These are phyloP conservation scores for Eutypella sp. DNA, from an alignment of 2,329 filamentous ascomycete species.

Conservation along the genomic window DNA sequence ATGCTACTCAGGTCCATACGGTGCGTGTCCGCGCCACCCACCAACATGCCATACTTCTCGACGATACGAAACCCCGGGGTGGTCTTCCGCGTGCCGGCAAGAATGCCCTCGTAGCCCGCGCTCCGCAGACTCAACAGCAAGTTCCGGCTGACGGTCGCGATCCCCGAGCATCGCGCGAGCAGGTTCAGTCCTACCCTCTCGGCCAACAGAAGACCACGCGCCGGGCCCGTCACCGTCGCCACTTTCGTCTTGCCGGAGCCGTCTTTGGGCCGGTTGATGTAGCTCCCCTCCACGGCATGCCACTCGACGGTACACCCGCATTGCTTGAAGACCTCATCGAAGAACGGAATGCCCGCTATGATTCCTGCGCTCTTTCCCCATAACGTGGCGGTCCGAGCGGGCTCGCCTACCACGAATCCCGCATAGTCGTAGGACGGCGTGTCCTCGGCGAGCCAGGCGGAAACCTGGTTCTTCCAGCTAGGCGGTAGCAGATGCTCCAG, in stretches of 20 bases:
- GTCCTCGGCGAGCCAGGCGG: conserved; percentile 89
- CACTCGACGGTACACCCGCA: conserved; percentile 89
- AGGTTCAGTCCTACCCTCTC: conserved; percentile 91
- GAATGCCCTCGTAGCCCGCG: conserved; percentile 71
- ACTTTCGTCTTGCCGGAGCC: conserved; percentile 51
- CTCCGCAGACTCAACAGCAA: conserved; percentile 52
- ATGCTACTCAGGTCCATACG: conserved; percentile 87
- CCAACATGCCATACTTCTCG: conserved; percentile 97
- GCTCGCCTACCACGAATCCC: conserved; percentile 87
- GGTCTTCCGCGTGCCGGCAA: conserved; percentile 96
- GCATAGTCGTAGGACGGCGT: conserved; percentile 96
- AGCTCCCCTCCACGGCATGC: conserved; percentile 71
- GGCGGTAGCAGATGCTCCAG: conserved; percentile 71
- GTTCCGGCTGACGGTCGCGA: conserved; percentile 64
- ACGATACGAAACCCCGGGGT: conserved; percentile 93
- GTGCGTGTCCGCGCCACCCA: conserved; percentile 88
- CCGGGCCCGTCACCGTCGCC: conserved; percentile 82
- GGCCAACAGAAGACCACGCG: conserved; percentile 75
- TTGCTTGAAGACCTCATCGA: conserved; percentile 88
- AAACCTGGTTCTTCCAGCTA: conserved; percentile 76
- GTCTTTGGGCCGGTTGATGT: conserved; percentile 57
- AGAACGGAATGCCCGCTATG: conserved; percentile 88
- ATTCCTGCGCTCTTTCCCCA: conserved; percentile 71
- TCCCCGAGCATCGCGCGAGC: conserved; percentile 83
- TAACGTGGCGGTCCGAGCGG: conserved; percentile 57